phyloP scores from a whole-genome alignment of 2,329 filamentous ascomycete species.

The Dryadomyces sulphureus region DNA sequence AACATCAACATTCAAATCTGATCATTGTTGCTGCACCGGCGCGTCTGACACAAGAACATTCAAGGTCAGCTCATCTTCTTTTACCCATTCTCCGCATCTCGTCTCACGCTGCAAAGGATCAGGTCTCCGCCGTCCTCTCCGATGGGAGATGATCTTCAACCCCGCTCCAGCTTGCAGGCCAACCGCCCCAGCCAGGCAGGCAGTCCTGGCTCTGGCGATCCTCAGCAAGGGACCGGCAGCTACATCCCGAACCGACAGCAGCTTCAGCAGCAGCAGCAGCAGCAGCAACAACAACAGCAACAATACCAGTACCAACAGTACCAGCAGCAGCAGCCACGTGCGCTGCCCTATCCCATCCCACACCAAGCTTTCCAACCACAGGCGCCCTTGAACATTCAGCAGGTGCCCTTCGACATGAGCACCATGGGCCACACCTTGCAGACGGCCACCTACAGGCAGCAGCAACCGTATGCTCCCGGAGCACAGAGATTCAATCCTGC shows the following conservation, averaged over 20 bases:
- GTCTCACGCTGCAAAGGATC: background rate
- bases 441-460: slow-evolving; percentile 1
- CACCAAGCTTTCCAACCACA: background rate
- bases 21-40: background rate
- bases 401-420: slow-evolving; percentile 3
- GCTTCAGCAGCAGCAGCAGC: background rate
- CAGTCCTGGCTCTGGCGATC: background rate
- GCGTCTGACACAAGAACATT: background rate
- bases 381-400: background rate
- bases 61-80: no score
- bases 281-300: background rate
- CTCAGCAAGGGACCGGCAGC: background rate
- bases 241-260: background rate
- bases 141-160: background rate
- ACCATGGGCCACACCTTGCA: slow-evolving; percentile 2
- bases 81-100: no score
- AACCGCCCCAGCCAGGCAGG: background rate
- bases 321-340: background rate
- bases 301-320: background rate
- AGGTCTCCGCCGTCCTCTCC: background rate
- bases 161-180: background rate
- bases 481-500: background rate
- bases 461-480: slow-evolving; percentile 1
- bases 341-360: background rate
- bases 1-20: background rate